Conservation (phyloP, 495 filamentous ascomycete species). For the Annulohypoxylon moriforme region DNA sequence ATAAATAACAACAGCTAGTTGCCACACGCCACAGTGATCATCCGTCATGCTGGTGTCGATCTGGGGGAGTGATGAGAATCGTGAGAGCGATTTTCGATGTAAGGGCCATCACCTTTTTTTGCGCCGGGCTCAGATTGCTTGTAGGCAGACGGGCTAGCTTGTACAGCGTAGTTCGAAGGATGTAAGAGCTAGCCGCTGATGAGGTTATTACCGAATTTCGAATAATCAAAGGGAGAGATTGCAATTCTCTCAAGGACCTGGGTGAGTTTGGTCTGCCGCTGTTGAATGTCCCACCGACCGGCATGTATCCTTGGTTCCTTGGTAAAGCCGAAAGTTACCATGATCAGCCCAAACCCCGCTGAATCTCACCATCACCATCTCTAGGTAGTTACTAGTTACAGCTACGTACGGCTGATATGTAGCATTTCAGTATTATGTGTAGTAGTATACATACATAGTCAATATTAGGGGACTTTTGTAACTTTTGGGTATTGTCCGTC, state of each 20-base stretch:
- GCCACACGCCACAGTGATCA: conserved; percentile 44
- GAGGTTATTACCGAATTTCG: conserved; percentile 29
- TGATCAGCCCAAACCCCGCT: conserved; percentile 41
- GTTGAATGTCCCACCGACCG: conserved; percentile 33
- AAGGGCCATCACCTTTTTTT: conserved; percentile 33
- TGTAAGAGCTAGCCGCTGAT: conserved; percentile 17
- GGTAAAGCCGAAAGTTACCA: conserved; percentile 41
- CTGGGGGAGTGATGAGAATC: conserved; percentile 25
- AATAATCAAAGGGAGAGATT: conserved; percentile 36
- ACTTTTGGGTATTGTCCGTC: neutral
- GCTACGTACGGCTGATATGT: neutral
- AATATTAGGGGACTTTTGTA: conserved; percentile 10
- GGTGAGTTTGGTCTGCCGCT: conserved; percentile 42
- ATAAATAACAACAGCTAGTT: conserved; percentile 22
- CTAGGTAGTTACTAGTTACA: neutral
- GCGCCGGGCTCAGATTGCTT: conserved; percentile 8
- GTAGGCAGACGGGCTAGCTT: neutral
- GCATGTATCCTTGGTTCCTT: conserved; percentile 39
- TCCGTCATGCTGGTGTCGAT: conserved; percentile 44
- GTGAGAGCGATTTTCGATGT: conserved; percentile 20
- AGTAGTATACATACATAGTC: conserved; percentile 1
- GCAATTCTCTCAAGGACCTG: conserved; percentile 17
- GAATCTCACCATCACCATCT: conserved; percentile 36
- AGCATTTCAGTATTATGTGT: neutral
- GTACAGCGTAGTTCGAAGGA: neutral